phyloP scores from a whole-genome alignment of 768 basidiomycete species.

The Melanogaster broomeanus region DNA sequence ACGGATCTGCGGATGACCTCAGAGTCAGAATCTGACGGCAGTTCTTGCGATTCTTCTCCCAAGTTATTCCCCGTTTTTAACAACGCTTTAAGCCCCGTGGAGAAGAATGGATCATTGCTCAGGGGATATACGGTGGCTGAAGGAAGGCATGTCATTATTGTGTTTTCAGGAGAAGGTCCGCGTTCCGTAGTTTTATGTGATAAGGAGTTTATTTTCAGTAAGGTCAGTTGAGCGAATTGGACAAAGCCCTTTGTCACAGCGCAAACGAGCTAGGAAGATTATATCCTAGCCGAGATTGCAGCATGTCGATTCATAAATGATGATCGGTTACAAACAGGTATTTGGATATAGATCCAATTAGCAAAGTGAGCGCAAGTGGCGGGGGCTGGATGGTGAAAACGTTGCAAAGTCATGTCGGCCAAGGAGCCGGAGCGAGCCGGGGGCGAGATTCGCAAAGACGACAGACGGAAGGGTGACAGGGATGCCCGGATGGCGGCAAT shows the following conservation, averaged over 20 bases:
- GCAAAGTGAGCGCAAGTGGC: slow-evolving; percentile 27
- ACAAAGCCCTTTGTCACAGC: slow-evolving; percentile 9
- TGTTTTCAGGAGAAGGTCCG: slow-evolving; percentile 9
- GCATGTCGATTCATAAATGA: slow-evolving; percentile 17
- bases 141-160: slow-evolving; percentile 1
- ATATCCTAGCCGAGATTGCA: slow-evolving; percentile 25
- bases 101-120: slow-evolving; percentile 12
- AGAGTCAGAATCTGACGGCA: slow-evolving; percentile 28
- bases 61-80: slow-evolving; percentile 16
- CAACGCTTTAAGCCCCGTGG: slow-evolving; percentile 26
- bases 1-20: slow-evolving; percentile 36
- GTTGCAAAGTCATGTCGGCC: slow-evolving; percentile 28
- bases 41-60: slow-evolving; percentile 1
- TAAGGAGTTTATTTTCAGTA: slow-evolving; percentile 24
- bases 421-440: slow-evolving; percentile 13
- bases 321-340: slow-evolving; percentile 23
- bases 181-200: slow-evolving; percentile 18
- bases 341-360: slow-evolving; percentile 6
- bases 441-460: slow-evolving; percentile 3
- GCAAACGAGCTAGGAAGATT: slow-evolving; percentile 13
- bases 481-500: slow-evolving; percentile 15
- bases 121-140: slow-evolving; percentile 9
- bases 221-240: slow-evolving; percentile 11
- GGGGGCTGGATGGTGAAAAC: slow-evolving; percentile 36
- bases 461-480: not conserved